Conservation (phyloP, 2,329 filamentous ascomycete species). For the Rhexocercosporidium sp. region DNA sequence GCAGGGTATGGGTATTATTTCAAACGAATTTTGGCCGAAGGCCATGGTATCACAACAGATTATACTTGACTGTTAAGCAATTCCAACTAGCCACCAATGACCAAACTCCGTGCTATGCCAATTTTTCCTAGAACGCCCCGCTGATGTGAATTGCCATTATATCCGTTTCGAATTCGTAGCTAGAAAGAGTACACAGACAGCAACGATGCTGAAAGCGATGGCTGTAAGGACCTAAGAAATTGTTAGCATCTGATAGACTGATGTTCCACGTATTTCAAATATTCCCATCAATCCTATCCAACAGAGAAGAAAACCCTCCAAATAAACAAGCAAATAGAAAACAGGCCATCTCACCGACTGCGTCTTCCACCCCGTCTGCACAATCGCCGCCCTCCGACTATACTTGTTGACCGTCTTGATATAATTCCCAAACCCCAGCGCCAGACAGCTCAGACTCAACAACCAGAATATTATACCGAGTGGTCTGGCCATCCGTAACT, state of each 20-base stretch:
- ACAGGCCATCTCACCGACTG: constrained; percentile 63
- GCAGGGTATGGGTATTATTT: background rate
- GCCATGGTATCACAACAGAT: background rate
- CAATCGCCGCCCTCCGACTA: constrained; percentile 76
- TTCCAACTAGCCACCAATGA: background rate
- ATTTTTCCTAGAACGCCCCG: background rate
- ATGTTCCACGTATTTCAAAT: background rate
- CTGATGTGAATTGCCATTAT: background rate
- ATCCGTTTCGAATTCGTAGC: constrained; percentile 45
- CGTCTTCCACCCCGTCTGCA: constrained; percentile 93
- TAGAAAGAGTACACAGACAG: constrained; percentile 68
- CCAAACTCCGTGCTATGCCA: background rate
- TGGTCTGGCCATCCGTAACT: constrained; percentile 79
- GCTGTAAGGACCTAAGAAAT: constrained; percentile 63
- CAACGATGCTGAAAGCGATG: constrained; percentile 67
- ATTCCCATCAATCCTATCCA: background rate
- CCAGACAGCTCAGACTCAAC: constrained; percentile 76
- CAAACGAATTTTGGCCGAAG: background rate
- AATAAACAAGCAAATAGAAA: constrained; percentile 4
- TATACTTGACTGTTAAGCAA: background rate
- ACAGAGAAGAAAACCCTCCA: background rate
- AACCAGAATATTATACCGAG: constrained; percentile 89
- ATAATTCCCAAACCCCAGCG: constrained; percentile 84
- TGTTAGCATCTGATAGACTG: constrained; percentile 2
- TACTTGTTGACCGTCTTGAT: constrained; percentile 83